phyloP scores from a whole-genome alignment of 1,139 yeast genomes.

The Taphrina populina region DNA sequence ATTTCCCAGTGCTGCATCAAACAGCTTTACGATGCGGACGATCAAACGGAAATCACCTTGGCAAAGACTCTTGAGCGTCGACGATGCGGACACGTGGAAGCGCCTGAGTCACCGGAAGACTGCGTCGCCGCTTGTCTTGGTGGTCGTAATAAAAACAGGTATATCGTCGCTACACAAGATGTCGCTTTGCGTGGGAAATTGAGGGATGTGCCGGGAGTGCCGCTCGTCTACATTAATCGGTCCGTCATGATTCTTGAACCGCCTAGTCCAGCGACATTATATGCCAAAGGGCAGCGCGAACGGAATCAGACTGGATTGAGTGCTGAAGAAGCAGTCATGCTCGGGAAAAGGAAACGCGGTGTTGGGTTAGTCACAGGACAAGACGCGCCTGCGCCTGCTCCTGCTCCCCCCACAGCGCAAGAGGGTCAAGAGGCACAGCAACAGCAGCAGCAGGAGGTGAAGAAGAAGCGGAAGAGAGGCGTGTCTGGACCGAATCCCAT shows the following conservation, averaged over 20 bases:
- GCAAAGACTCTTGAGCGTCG: slow-evolving; percentile 85
- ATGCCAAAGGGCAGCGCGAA: slow-evolving; percentile 59
- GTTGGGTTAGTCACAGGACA: too few species aligned
- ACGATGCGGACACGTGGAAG: slow-evolving; percentile 55
- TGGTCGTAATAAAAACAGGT: slow-evolving; percentile 84
- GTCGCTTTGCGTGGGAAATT: slow-evolving; percentile 63
- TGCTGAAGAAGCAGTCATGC: slow-evolving; percentile 29
- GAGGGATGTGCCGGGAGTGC: slow-evolving; percentile 82
- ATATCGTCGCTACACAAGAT: slow-evolving; percentile 82
- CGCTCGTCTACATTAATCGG: slow-evolving; percentile 79
- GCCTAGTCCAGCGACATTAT: slow-evolving; percentile 66
- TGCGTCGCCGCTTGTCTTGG: slow-evolving; percentile 73
- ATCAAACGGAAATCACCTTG: slow-evolving; percentile 70
- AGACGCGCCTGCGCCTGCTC: neutral
- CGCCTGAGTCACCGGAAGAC: slow-evolving; percentile 63
- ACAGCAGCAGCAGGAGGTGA: neutral
- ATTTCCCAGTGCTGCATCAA: slow-evolving; percentile 95
- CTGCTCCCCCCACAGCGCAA: neutral
- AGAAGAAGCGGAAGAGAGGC: slow-evolving; percentile 21
- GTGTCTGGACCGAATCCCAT: slow-evolving; percentile 37
- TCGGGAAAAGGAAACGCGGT: slow-evolving; percentile 31
- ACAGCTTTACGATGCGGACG: slow-evolving; percentile 59
- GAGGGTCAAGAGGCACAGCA: neutral
- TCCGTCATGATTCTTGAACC: slow-evolving; percentile 98
- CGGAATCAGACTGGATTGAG: slow-evolving; percentile 54